Base-by-base conservation (phyloP, 2,329 filamentous ascomycete genomes). In the Xylaria sp. region DNA sequence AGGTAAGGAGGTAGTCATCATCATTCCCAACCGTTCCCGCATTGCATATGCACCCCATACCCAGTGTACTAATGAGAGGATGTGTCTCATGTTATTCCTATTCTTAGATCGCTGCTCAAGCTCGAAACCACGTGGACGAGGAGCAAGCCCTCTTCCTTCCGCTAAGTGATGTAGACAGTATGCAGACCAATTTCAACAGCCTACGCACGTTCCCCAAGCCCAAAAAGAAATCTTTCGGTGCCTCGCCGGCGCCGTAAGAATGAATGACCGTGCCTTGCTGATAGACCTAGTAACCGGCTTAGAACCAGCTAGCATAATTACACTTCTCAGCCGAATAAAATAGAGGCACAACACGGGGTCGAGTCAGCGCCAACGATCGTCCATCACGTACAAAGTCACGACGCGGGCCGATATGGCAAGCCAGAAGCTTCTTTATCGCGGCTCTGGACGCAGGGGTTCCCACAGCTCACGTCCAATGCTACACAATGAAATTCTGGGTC, bases 401-500 rank as follows among this genome's bases (percentile, higher is more conserved):
- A 55, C 13, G 8, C 53, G 23, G 49, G 49, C 44, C 40, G 23
- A 37, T 33, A 29, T 31, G 38, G 53, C 49, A 25, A 55, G 31
- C 52, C 23, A 29, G 38, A 60, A 48, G 31, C 27, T 41, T 48
- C 19, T 31, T 54, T 52, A 23, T 23, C 29, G 54, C 40, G 53
- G 54, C 63, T 58, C 53, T n/a, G n/a, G 46, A 63, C 54, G 56
- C 59, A 65, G 63, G 63, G 60, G 60, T 60, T 65, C 47, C 63
- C 57, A 47, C 23, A 54, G 54, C 44, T 58, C 27, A 17, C 55
- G 47, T 47, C 13, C 52, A 35, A 62, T 63, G 47, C 49, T 53
- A 62, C 54, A 15, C 29, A 29, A 47, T 47, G 44, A 56, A 59
- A 41, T 47, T 53, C 37, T 33, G 48, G 46, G 49, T 47, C 19